Evolutionary conservation across 495 filamentous ascomycete species (phyloP), one percentile per base, ranked within the genome.

Genomic region (Hypoxylon trugodes): DNA sequence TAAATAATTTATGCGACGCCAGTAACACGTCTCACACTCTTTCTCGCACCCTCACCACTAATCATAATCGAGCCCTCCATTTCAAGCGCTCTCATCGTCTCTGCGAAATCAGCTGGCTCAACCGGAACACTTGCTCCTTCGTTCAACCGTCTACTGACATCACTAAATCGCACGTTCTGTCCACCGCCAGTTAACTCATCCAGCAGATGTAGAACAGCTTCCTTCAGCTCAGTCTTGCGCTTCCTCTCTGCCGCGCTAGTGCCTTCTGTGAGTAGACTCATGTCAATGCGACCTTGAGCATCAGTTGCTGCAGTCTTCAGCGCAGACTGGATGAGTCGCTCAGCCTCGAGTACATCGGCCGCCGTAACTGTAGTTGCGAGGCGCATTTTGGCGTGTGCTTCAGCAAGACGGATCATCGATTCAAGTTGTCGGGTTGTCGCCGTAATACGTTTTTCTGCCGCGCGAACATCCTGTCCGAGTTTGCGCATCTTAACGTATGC

Each of bases 331-430:
- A 98, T 98, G 50, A 98, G 81, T 8, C 95, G 88, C 9, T 96
- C 91, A 4, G 95, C 93, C 79, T 98, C 95, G 10, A 87, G 75
- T 16, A 98, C 95, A 73, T 98, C 95, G 49, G 86, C 84, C 9
- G 79, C 84, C 0, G 90, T 94, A 33, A 98, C 96, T 38, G 79
- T 81, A 0, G 77, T 65, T 0, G 90, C 87, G 7, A 98, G 82
- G 22, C 95, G 88, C 95, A 98, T 98, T 70, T 96, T 96, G 16
- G 95, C 95, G 76, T 98, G 96, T 10, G 95, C 94, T 81, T 98
- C 95, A 1, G 93, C 81, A 2, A 98, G 86, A 35, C 95, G 92
- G 73, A 98, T 97, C 90, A 98, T 98, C 28, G 89, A 93, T 76
- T 98, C 95, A 30, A 98, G 80, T 74, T 98, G 95, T 49, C 95